Base-by-base conservation (phyloP, 2,329 filamentous ascomycete species). In the Echinosphaeria canescens region DNA sequence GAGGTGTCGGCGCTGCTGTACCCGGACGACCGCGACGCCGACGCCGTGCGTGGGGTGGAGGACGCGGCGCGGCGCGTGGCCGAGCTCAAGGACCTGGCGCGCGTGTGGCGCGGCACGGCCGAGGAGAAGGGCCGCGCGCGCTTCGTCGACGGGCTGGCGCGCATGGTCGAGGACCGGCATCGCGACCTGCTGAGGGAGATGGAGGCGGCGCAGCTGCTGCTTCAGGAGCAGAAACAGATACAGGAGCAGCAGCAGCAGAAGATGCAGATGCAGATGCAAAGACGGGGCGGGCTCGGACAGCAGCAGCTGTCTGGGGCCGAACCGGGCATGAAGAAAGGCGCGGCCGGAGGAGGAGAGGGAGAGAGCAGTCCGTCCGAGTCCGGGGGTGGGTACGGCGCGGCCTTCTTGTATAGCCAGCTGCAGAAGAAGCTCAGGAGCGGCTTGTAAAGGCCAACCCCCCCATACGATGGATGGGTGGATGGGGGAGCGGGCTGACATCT, bases 31-130 rank as follows among this genome's bases (percentile, higher is more conserved):
- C 18, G 30, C 4, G 43, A 44, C 45, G 23, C 38, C 59, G 69
- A 74, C 24, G 61, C 67, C 1, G 55, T 72, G 10, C 58, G 60
- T 24, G 79, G 78, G 11, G 56, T 88, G 7, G 72, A 79, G 34
- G 70, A 71, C 30, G 88, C 88, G 0, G 65, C 65, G 10, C 59
- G 61, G 29, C 59, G 79, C 24, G 71, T 95, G 10, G 73, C 81
- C 40, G 69, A 78, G 42, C 57, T 95, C 29, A 73, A 81, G 40
- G 63, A 71, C 33, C 50, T 95, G 34, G 68, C 70, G 4, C 52
- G 52, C n/a, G 71, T 98, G 13, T 98, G 88, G 84, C 85, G 76
- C 44, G 82, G 82, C n/a, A 93, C 88, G 3, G 75, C 79, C 0
- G 88, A 98, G 51, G 88, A 95, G 46, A 90, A 79, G 49, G 80